Conservation (phyloP, 2,329 filamentous ascomycete species). For the Alternaria sp. region DNA sequence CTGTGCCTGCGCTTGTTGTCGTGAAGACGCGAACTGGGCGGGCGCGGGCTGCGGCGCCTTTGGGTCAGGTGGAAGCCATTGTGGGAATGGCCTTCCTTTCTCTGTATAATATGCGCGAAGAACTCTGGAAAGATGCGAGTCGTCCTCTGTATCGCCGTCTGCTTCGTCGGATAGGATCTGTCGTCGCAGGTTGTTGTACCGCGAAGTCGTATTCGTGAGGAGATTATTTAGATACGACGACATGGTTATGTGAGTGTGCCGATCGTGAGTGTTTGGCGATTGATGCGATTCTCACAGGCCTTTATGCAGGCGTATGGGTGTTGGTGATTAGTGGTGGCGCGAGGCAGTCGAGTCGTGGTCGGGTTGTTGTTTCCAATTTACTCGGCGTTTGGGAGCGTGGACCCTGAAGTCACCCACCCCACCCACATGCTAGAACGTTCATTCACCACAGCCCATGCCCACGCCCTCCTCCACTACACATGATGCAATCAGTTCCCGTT, state of each 20-base stretch:
- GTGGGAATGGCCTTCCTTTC: slow-evolving; percentile 80
- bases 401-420: slow-evolving; percentile 1
- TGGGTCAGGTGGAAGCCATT: slow-evolving; percentile 91
- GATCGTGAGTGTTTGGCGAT: not conserved
- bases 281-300: not conserved
- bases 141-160: slow-evolving; percentile 73
- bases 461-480: not conserved
- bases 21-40: slow-evolving; percentile 62
- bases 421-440: slow-evolving; percentile 2
- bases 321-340: slow-evolving; percentile 14
- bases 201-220: slow-evolving; percentile 64
- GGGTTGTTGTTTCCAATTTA: slow-evolving; percentile 26
- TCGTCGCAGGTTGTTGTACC: slow-evolving; percentile 66
- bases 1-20: slow-evolving; percentile 40
- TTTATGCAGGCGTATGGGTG: slow-evolving; percentile 11
- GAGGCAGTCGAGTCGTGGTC: slow-evolving; percentile 11
- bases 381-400: slow-evolving; percentile 24
- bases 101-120: slow-evolving; percentile 92
- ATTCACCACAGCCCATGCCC: not conserved
- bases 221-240: slow-evolving; percentile 83
- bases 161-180: slow-evolving; percentile 71
- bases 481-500: not conserved
- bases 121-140: slow-evolving; percentile 93
- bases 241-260: slow-evolving; percentile 33
- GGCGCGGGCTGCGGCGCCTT: slow-evolving; percentile 66